Base-by-base conservation (phyloP, 1,284 basidiomycete genomes). In the Apiotrichum siamense region DNA sequence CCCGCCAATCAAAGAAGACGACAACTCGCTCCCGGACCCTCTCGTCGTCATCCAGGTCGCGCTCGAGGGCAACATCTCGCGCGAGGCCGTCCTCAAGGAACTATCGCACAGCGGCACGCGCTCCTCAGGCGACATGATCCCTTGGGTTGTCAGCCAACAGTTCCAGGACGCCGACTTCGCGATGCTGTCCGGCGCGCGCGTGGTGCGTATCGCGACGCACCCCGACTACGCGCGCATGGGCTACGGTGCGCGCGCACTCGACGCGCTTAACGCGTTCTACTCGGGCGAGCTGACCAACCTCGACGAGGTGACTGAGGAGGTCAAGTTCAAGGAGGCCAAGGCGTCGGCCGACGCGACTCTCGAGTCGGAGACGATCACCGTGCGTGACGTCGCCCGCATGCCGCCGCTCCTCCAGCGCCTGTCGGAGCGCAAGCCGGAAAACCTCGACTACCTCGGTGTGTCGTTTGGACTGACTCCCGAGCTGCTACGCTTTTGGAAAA, bases 141-240 rank as follows among this genome's bases (percentile, higher is more conserved):
- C 96, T 1, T 98, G 96, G 96, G 78, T 96, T 23, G 79, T 99
- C 32, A 85, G 88, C 35, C 90, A 94, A 70, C 61, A 80, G 76
- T 99, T 91, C 79, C 92, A 97, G 77, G 96, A 99, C 73, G 85
- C 82, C 61, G 87, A 89, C 72, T 99, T 99, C 74, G 94, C 90
- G 3, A 79, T 81, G 74, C 76, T 99, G 59, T 92, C 88, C 27
- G 96, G 96, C 0, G 94, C 88, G 3, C 79, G 96, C 44, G 77
- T 98, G 21, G 94, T 99, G 20, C 79, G 96, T 50, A 87, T 99
- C 52, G 96, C 96, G 26, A 92, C 88, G n/a, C 91, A 97, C 75
- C 94, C 94, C 0, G 93, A 97, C 70, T 96, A 96, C 66, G 83
- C 86, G 26, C 67, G 91, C 85, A 97, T 97, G 93, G 96, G 96